Base-by-base conservation (phyloP, 306 rosid genomes). In the Acmispon strigosus region DNA sequence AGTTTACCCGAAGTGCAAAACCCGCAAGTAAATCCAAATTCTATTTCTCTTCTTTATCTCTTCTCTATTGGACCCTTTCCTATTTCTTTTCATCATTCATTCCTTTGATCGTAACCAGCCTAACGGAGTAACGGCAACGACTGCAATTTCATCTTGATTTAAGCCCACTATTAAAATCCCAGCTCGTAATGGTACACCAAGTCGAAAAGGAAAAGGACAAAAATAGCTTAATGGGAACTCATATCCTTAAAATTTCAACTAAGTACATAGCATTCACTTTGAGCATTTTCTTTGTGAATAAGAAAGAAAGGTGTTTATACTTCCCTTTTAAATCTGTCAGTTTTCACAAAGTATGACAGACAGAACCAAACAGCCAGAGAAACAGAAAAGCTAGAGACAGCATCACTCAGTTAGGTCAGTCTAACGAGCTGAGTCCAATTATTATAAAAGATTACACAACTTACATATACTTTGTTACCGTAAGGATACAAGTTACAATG, bases 391-490 rank as follows among this genome's bases (percentile, higher is more conserved):
- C 66, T 3, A 19, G 60, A 44, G 24, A 63, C 62, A 17, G 18
- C 57, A 64, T 27, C n/a, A 18, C 37, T 59, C 10, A 22, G 69
- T 51, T 63, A 72, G 56, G 56, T 49, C 41, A 78, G 69, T 71
- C 70, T 80, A 29, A 69, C 53, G 54, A 55, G 15, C 50, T 54
- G 70, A 32, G 74, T 43, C 64, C 50, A 55, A 70, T 53, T 74
- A 55, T 63, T 49, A 61, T 14, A 15, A 24, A 15, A 24, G 16
- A 48, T 58, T 8, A 44, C 59, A 62, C 45, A 67, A 19, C 16
- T 67, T 69, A 77, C n/a, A 32, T 70, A 69, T 37, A 51, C 76
- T 72, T 59, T 59, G 54, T 69, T 45, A 70, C 57, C 22, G 62
- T 71, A 57, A 43, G 50, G 45, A 82, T 51, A 49, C 11, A 67